Conservation (phyloP, 1,284 basidiomycete genomes). For the Ustilago crameri region DNA sequence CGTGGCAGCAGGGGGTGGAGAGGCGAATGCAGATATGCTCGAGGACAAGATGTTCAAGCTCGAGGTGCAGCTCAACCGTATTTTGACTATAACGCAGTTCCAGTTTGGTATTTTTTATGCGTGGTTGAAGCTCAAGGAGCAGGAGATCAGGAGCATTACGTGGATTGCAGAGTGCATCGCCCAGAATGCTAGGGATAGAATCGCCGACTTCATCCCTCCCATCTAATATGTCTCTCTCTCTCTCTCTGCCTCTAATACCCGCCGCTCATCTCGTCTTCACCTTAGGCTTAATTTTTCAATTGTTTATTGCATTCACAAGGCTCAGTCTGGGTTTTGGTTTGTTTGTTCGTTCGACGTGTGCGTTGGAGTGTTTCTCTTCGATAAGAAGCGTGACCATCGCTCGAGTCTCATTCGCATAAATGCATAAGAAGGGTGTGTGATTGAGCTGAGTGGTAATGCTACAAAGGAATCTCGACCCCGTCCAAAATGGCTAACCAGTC, state of each 20-base stretch:
- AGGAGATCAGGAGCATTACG: conserved; percentile 95
- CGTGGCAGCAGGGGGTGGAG: conserved; percentile 48
- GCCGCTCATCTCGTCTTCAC: too few relatives aligned
- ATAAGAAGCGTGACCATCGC: too few relatives aligned
- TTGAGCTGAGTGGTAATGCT: not conserved
- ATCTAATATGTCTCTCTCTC: conserved; percentile 4
- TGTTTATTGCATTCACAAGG: too few relatives aligned
- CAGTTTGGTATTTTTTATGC: conserved; percentile 66
- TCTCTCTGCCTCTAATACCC: too few relatives aligned
- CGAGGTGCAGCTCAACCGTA: conserved; percentile 77
- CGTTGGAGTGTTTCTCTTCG: too few relatives aligned
- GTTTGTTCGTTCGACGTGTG: not conserved
- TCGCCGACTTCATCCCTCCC: conserved; percentile 47
- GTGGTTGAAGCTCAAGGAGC: conserved; percentile 82
- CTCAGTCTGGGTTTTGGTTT: not conserved
- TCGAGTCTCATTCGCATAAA: too few relatives aligned
- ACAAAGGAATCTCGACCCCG: conserved; percentile 31
- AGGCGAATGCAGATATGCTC: conserved; percentile 73
- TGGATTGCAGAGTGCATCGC: conserved; percentile 86
- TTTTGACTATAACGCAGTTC: conserved; percentile 67
- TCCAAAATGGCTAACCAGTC: conserved; percentile 39
- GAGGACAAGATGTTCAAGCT: conserved; percentile 96
- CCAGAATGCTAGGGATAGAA: conserved; percentile 58
- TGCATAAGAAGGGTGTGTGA: too few relatives aligned
- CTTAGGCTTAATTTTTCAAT: too few relatives aligned